These are phyloP conservation scores for Ilex paraguariensis DNA, from an alignment of 305 asterid species.

Conservation along the genomic window DNA sequence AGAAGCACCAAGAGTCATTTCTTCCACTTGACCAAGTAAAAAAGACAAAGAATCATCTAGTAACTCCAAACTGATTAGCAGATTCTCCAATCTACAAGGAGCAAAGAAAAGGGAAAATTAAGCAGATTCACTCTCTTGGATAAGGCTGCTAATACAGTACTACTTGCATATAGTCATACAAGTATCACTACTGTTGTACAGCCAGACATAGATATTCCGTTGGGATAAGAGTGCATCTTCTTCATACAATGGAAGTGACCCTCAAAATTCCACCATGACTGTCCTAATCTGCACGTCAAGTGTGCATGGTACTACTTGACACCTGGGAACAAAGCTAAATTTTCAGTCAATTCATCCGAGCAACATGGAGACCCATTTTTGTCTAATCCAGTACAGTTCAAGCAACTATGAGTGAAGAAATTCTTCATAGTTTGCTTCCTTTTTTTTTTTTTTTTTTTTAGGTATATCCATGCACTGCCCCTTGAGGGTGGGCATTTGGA, in stretches of 20 bases:
- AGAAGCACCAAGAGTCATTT: slow-evolving; percentile 14
- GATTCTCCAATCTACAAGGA: slow-evolving; percentile 7
- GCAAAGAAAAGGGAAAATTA: slow-evolving; percentile 2
- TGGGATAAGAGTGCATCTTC: background rate
- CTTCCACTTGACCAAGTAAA: background rate
- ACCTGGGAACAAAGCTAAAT: background rate
- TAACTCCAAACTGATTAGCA: slow-evolving; percentile 1
- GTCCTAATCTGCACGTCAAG: background rate
- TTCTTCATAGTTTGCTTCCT: background rate
- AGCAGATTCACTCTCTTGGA: background rate
- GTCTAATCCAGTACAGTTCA: background rate
- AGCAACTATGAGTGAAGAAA: background rate
- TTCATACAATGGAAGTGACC: background rate
- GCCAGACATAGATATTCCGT: background rate
- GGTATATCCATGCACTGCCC: background rate
- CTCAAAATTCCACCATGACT: slow-evolving; percentile 6
- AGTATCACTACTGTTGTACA: too few species aligned
- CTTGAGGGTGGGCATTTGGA: too few species aligned
- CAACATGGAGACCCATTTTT: background rate
- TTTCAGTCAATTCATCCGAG: background rate
- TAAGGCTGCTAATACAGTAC: too few species aligned
- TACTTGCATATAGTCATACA: background rate
- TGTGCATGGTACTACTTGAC: slow-evolving; percentile 4
- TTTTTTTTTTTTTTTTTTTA: background rate
- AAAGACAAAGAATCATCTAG: background rate